Percentiles rank a stretch among this genome's conserved stretches.
Evolutionary conservation across 2,329 filamentous ascomycete species (phyloP).

Genomic region (Colletotrichum simmondsii): DNA sequence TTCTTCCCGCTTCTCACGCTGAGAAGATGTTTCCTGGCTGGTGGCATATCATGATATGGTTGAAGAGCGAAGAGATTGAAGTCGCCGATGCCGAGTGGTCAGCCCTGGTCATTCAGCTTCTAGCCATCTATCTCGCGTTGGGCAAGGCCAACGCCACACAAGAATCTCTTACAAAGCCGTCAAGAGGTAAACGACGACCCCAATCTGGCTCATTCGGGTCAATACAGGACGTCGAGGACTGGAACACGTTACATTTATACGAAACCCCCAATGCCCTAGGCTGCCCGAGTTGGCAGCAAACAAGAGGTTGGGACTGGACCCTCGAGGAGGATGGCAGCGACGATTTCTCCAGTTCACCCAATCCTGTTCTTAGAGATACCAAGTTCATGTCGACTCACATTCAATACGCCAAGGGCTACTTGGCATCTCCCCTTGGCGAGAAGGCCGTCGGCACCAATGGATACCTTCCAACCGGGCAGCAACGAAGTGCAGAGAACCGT

Average conservation of each 20-base stretch:
- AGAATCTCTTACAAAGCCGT: background rate
- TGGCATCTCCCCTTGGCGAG: slow-evolving; percentile 68
- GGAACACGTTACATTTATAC: slow-evolving; percentile 58
- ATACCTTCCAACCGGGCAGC: slow-evolving; percentile 72
- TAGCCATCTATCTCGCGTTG: slow-evolving; percentile 72
- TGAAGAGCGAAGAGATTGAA: slow-evolving; percentile 59
- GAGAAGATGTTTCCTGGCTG: slow-evolving; percentile 75
- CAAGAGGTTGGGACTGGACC: slow-evolving; percentile 77
- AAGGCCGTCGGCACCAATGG: slow-evolving; percentile 63
- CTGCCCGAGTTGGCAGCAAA: slow-evolving; percentile 69
- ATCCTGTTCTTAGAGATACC: slow-evolving; percentile 38
- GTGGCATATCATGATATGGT: slow-evolving; percentile 81
- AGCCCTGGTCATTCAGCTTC: slow-evolving; percentile 70
- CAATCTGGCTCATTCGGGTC: slow-evolving; percentile 49
- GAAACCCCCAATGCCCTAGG: slow-evolving; percentile 60
- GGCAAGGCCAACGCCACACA: slow-evolving; percentile 50
- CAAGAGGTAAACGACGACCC: slow-evolving; percentile 43
- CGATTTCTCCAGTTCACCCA: slow-evolving; percentile 41
- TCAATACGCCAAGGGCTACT: slow-evolving; percentile 72
- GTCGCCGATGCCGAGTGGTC: slow-evolving; percentile 75
- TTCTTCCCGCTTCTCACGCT: slow-evolving; percentile 67
- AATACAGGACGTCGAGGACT: slow-evolving; percentile 53
- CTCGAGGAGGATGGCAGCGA: slow-evolving; percentile 63
- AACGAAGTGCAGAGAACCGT: slow-evolving; percentile 64
- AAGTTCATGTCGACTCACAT: slow-evolving; percentile 64